Conservation (phyloP, 257 asterid species). For the Solanum etuberosum region DNA sequence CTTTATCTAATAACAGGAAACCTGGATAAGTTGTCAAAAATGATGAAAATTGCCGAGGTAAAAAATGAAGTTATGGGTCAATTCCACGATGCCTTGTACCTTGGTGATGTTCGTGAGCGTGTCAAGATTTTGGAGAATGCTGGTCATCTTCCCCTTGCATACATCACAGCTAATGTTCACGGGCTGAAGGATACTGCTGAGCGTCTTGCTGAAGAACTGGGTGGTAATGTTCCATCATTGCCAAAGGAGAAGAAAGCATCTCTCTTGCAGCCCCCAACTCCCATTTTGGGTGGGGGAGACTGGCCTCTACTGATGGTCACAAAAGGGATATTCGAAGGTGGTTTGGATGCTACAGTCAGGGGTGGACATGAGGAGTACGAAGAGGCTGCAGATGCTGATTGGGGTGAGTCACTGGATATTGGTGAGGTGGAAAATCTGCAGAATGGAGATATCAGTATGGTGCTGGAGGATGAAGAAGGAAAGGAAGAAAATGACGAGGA, state of each 20-base stretch:
- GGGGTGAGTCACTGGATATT: slow-evolving; percentile 53
- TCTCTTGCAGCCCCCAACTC: slow-evolving; percentile 67
- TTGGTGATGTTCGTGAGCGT: slow-evolving; percentile 80
- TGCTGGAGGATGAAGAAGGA: slow-evolving; percentile 35
- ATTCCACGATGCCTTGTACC: slow-evolving; percentile 82
- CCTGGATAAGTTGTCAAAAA: slow-evolving; percentile 65
- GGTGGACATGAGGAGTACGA: slow-evolving; percentile 37
- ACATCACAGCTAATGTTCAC: slow-evolving; percentile 52
- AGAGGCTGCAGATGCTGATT: slow-evolving; percentile 44
- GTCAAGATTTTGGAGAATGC: slow-evolving; percentile 71
- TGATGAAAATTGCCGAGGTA: slow-evolving; percentile 94
- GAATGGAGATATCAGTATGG: slow-evolving; percentile 36
- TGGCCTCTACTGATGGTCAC: slow-evolving; percentile 85
- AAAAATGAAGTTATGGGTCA: slow-evolving; percentile 93
- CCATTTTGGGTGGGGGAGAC: slow-evolving; percentile 64
- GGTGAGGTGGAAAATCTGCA: slow-evolving; percentile 49
- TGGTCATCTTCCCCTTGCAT: slow-evolving; percentile 79
- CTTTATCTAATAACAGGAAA: slow-evolving; percentile 83
- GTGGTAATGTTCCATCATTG: slow-evolving; percentile 52
- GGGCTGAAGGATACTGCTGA: slow-evolving; percentile 66
- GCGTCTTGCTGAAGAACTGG: slow-evolving; percentile 54
- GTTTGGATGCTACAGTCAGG: slow-evolving; percentile 39
- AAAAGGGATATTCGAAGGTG: slow-evolving; percentile 64
- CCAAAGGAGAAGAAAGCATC: slow-evolving; percentile 48
- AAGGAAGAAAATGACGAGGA: slow-evolving; percentile 47